These are phyloP conservation scores for Phytophthora fragariaefolia DNA, from an alignment of 352 stramenopile species.

Conservation along the genomic window DNA sequence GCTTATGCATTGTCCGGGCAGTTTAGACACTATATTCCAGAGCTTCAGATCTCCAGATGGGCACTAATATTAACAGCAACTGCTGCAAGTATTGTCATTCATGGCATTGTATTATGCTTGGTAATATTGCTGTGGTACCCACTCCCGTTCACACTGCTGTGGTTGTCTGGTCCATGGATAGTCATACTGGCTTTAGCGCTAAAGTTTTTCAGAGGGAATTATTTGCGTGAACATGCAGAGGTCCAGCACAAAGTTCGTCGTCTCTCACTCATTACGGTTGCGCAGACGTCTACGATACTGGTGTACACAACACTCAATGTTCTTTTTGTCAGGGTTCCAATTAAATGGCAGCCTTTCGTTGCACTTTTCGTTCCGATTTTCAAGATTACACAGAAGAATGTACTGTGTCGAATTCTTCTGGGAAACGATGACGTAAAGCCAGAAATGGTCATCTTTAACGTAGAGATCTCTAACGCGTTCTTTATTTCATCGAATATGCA, in stretches of 20 bases:
- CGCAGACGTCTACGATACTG: conserved; percentile 4
- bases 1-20: conserved; percentile 17
- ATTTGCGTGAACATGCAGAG: conserved; percentile 10
- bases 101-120: conserved; percentile 1
- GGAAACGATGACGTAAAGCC: conserved; percentile 41
- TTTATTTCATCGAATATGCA: conserved; percentile 53
- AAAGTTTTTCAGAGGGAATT: conserved; percentile 16
- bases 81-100: background rate
- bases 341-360: conserved; percentile 1
- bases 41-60: conserved; percentile 14
- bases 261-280: conserved; percentile 10
- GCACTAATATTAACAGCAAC: conserved; percentile 4
- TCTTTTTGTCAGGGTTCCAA: conserved; percentile 12
- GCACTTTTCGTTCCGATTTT: conserved; percentile 16
- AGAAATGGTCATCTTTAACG: conserved; percentile 50
- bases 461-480: conserved; percentile 55
- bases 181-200: conserved; percentile 11
- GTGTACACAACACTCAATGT: conserved; percentile 15
- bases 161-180: conserved; percentile 24
- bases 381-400: conserved; percentile 22
- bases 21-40: conserved; percentile 19
- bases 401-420: conserved; percentile 15
- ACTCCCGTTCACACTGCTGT: conserved; percentile 24
- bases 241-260: conserved; percentile 17
- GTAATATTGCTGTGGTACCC: conserved; percentile 18